A percentile compares a stretch with the other conserved stretches of the same genome.
Evolutionary conservation across 1,284 basidiomycete genomes (phyloP).

Genomic region (Vanrija sp.): DNA sequence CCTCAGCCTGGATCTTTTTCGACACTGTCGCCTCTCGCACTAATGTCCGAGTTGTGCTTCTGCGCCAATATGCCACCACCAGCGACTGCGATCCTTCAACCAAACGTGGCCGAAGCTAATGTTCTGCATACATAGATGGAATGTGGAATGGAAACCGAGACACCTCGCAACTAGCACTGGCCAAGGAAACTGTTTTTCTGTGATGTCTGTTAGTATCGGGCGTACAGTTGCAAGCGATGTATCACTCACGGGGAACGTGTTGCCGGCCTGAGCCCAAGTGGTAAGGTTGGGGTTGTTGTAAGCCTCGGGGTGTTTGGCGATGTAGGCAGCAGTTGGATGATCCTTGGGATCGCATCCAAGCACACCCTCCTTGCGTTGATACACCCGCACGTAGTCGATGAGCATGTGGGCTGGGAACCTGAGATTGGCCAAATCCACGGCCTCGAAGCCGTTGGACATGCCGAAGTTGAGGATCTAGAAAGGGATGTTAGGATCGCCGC

Average conservation of each 20-base stretch:
- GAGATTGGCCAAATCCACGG: constrained; percentile 62
- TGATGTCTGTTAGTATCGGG: neutral
- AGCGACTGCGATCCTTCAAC: neutral
- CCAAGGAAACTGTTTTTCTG: constrained; percentile 20
- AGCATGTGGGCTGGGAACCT: constrained; percentile 62
- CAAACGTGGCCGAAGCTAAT: neutral
- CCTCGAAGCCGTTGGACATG: constrained; percentile 45
- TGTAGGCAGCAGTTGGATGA: constrained; percentile 63
- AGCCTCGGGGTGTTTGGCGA: constrained; percentile 32
- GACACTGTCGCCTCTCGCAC: neutral
- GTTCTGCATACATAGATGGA: constrained; percentile 12
- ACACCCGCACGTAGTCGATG: constrained; percentile 80
- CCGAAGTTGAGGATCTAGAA: constrained; percentile 75
- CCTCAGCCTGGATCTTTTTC: too few species aligned
- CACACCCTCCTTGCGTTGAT: constrained; percentile 64
- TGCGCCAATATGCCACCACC: neutral
- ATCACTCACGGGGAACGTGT: constrained; percentile 36
- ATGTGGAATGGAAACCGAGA: neutral
- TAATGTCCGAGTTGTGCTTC: neutral
- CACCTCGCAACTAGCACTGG: constrained; percentile 15
- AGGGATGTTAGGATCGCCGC: neutral
- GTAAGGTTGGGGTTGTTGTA: constrained; percentile 43
- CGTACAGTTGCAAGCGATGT: neutral
- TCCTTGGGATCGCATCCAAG: constrained; percentile 76
- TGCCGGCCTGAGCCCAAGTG: constrained; percentile 33